Conservation (phyloP, 1,284 basidiomycete genomes). For the Agroathelia rolfsii region DNA sequence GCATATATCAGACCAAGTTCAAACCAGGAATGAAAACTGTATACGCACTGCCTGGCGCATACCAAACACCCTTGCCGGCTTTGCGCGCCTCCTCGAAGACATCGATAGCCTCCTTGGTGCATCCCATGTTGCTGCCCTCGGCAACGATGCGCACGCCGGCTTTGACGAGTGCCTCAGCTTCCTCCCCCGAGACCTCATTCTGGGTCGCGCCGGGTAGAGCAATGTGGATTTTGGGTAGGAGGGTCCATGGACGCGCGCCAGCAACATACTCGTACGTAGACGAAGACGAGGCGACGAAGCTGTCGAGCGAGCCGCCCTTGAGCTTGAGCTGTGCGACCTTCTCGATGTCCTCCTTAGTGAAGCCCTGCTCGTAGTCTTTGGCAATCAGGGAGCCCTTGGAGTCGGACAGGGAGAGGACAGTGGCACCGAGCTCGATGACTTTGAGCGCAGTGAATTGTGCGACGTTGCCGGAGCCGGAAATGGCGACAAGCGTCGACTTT, state of each 20-base stretch:
- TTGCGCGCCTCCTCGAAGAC: conserved; percentile 61
- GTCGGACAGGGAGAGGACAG: conserved; percentile 71
- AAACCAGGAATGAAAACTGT: conserved; percentile 1
- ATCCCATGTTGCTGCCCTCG: conserved; percentile 73
- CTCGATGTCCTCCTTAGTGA: conserved; percentile 48
- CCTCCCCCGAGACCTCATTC: conserved; percentile 69
- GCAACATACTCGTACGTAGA: conserved; percentile 2
- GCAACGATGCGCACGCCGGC: conserved; percentile 69
- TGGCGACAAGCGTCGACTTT: conserved; percentile 45
- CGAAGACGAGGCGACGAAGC: conserved; percentile 24
- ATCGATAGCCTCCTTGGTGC: conserved; percentile 65
- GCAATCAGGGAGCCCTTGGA: conserved; percentile 67
- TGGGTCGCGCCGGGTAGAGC: conserved; percentile 73
- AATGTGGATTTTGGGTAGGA: conserved; percentile 58
- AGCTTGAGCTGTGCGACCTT: conserved; percentile 57
- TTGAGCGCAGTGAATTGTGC: conserved; percentile 75
- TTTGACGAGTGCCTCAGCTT: conserved; percentile 62
- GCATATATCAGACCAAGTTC: neutral
- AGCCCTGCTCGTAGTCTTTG: conserved; percentile 36
- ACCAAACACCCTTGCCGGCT: conserved; percentile 44
- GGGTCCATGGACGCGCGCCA: conserved; percentile 65
- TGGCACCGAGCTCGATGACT: conserved; percentile 70
- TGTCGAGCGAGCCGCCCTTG: conserved; percentile 48
- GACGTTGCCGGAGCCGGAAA: conserved; percentile 71
- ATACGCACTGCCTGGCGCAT: conserved; percentile 56